phyloP scores from a whole-genome alignment of 129 eudicot species.

The Escallonia rubra region DNA sequence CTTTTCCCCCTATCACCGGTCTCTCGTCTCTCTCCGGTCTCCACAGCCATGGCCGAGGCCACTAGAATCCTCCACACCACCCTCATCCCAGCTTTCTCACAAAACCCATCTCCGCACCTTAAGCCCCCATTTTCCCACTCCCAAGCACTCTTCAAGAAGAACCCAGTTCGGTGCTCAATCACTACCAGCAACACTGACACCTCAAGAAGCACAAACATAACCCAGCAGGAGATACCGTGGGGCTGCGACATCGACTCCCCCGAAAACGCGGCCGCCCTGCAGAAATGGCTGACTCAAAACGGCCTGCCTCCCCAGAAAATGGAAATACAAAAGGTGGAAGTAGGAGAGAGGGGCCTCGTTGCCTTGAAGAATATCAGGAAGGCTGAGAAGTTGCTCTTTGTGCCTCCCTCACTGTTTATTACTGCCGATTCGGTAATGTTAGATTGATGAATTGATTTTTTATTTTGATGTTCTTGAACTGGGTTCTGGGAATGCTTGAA shows the following conservation, averaged over 20 bases:
- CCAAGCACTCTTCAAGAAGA: conserved; percentile 10
- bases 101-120: conserved; percentile 13
- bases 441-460: no score
- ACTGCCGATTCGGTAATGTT: conserved; percentile 82
- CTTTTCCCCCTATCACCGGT: conserved; percentile 2
- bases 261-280: conserved; percentile 73
- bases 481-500: no score
- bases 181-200: conserved; percentile 33
- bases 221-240: conserved; percentile 46
- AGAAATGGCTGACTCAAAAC: conserved; percentile 65
- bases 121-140: conserved; percentile 11
- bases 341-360: conserved; percentile 93
- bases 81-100: conserved; percentile 36
- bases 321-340: conserved; percentile 71
- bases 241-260: conserved; percentile 84
- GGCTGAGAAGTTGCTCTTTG: conserved; percentile 83
- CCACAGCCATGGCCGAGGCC: conserved; percentile 57
- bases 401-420: conserved; percentile 87
- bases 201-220: conserved; percentile 8
- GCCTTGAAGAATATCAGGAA: conserved; percentile 72
- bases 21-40: conserved; percentile 1
- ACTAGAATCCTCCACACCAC: conserved; percentile 42
- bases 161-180: conserved; percentile 47
- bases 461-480: no score
- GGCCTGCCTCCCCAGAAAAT: conserved; percentile 88